Evolutionary conservation across 1,284 basidiomycete genomes (phyloP).

Genomic region (Puccinia coronata): DNA sequence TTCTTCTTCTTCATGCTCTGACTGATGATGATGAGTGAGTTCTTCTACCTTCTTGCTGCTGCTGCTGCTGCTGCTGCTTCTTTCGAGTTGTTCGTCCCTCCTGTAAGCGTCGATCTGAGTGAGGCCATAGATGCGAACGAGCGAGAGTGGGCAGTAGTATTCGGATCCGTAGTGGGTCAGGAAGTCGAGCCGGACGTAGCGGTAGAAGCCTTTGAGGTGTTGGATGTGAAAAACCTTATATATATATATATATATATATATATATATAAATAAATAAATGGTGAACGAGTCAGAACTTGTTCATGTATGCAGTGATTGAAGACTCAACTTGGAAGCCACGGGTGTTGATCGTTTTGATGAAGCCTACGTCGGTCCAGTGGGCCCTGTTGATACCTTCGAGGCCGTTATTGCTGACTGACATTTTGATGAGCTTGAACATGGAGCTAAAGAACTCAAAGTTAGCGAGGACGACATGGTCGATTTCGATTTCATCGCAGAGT

Average conservation of each 20-base stretch:
- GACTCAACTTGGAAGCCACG: constrained; percentile 79
- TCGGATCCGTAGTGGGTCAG: constrained; percentile 90
- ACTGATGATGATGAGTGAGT: too few species aligned
- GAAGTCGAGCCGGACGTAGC: constrained; percentile 93
- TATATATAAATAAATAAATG: not conserved
- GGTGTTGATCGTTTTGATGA: constrained; percentile 81
- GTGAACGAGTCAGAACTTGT: too few species aligned
- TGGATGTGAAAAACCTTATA: constrained; percentile 67
- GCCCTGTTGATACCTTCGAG: constrained; percentile 52
- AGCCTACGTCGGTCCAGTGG: constrained; percentile 65
- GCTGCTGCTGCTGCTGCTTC: constrained; percentile 39
- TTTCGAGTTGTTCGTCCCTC: constrained; percentile 67
- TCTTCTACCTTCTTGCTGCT: not conserved
- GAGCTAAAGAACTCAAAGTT: constrained; percentile 99
- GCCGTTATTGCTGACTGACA: constrained; percentile 62
- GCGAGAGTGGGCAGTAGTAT: constrained; percentile 91
- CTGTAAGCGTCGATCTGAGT: constrained; percentile 97
- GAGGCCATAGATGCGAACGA: constrained; percentile 89
- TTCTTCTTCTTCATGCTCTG: not conserved
- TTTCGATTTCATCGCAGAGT: constrained; percentile 92
- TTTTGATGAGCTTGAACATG: constrained; percentile 85
- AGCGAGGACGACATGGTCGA: constrained; percentile 92
- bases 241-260: not conserved
- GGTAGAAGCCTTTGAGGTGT: constrained; percentile 74
- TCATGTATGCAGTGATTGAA: too few species aligned